Base-by-base conservation (phyloP, 1,139 yeast genomes). In the Hemisphaericaspora xylofermentans region DNA sequence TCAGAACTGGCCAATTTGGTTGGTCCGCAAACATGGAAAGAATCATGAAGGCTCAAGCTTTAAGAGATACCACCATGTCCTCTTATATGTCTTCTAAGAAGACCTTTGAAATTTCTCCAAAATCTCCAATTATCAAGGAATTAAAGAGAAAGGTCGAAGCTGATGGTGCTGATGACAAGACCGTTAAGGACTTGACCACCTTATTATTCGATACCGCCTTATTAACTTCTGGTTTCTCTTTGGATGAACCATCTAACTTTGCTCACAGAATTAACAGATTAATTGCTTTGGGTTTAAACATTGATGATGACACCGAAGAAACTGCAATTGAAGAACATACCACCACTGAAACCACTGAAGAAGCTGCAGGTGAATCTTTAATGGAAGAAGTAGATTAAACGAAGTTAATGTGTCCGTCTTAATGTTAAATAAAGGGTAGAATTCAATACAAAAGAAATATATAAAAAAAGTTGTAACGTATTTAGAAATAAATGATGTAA, bases 1-100 rank as follows among this genome's bases (percentile, higher is more conserved):
- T 93, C 68, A 89, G 98, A 82, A 93, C 98, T 57, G 98, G 97
- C 60, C 98, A 93, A 79, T 93, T 93, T 71, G 98, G 99, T 69
- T 93, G 99, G 99, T 93, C 98, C 57, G 99, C 99, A 62, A 93
- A 93, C 81, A 94, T 94, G 98, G 99, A 93, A 80, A 93, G 98
- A 85, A 93, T 93, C 80, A 94, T 93, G 99, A 93, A 93, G 82
- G 98, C 98, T 51, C 99, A 93, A 80, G 98, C 99, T 60, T 81
- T 93, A 63, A 91, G 98, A 79, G 98, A 93, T 73, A 87, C 96
- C 58, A 82, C 96, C 58, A 93, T 94, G 98, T 89, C 98, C 39
- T 83, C 96, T 50, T 93, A 93, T 94, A 94, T 93, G 99, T 86
- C 98, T 36, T 93, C 98, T 45, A 94, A 94, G 89, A 93, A 93